Base-by-base conservation (phyloP, 2,329 filamentous ascomycete genomes). In the Domatiomyces globalis region DNA sequence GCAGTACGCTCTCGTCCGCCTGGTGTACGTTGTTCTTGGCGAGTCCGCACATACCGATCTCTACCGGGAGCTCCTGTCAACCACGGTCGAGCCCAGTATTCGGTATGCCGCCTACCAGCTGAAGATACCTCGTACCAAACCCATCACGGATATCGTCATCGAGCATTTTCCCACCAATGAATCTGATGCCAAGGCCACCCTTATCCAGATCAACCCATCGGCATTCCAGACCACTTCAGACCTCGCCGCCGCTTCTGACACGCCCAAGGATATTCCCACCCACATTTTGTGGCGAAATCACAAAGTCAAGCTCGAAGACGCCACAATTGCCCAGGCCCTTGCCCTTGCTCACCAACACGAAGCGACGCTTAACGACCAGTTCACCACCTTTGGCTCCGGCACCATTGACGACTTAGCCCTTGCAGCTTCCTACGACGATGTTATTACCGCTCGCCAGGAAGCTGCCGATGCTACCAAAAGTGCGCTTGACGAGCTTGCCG, bases 101-200 rank as follows among this genome's bases (percentile, higher is more conserved):
- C 83, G 90, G 56, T 96, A 94, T 66, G 89, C 89, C 36, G 88
- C 92, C 17, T 96, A 96, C 66, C 88, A 95, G 67, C 77, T 88
- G 65, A 85, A 90, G 65, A 79, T 94, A 29, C 85, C 90, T 0
- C 81, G 92, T 44, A 95, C 88, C 1, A 79, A 88, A 50, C 83
- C 89, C 2, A 83, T 95, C 47, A 77, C 84, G 0, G 78, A 81
- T 6, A 85, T 96, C 57, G 85, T 87, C 2, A 81, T 82, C 60
- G 83, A 84, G 58, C 82, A 83, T 54, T 95, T 96, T 60, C 83
- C 86, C 1, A 71, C 72, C 9, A 76, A 80, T 20, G 52, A 57
- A 18, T 63, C 71, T 1, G 68, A 74, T 8, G 76, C 80, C 20
- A 51, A 57, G 17, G 63, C 71, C 1, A 67, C 74, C 7, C 70